Percentiles rank a stretch among this genome's conserved stretches.
These are phyloP conservation scores for Gynandropsis gynandra DNA, from an alignment of 345 rosid species.

Conservation along the genomic window DNA sequence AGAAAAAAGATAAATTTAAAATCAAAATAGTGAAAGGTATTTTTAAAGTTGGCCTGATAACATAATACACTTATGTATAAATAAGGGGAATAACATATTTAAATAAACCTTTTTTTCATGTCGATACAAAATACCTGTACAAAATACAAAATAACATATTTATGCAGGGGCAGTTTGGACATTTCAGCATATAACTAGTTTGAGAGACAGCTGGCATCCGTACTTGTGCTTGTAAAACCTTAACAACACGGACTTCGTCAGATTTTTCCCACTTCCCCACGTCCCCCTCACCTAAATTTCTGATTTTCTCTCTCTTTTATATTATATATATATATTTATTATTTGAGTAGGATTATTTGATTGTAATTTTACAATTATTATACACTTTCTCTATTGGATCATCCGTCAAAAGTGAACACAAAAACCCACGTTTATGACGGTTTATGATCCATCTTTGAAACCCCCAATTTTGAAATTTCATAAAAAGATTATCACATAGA, in stretches of 20 bases:
- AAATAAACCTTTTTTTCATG: too few species aligned
- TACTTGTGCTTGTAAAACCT: slow-evolving; percentile 19
- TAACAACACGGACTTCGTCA: slow-evolving; percentile 6
- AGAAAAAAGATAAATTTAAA: too few species aligned
- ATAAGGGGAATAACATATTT: too few species aligned
- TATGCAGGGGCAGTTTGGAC: too few species aligned
- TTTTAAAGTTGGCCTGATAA: too few species aligned
- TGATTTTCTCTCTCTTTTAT: not conserved
- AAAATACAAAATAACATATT: too few species aligned
- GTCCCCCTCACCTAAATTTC: too few species aligned
- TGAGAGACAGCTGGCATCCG: slow-evolving; percentile 23
- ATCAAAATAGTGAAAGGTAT: too few species aligned
- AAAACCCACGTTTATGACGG: slow-evolving; percentile 12
- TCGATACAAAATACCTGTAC: too few species aligned
- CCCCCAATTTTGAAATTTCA: not conserved
- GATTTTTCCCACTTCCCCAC: slow-evolving; percentile 20
- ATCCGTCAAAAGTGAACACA: slow-evolving; percentile 5
- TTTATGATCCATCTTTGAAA: slow-evolving; percentile 3
- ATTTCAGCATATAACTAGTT: not conserved
- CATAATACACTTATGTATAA: too few species aligned
- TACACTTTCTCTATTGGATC: not conserved
- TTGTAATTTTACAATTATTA: not conserved
- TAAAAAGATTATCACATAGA: not conserved
- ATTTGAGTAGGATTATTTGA: not conserved
- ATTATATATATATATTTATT: not conserved